Evolutionary conservation across 768 basidiomycete species (phyloP).

Genomic region (Myochromella boudieri): DNA sequence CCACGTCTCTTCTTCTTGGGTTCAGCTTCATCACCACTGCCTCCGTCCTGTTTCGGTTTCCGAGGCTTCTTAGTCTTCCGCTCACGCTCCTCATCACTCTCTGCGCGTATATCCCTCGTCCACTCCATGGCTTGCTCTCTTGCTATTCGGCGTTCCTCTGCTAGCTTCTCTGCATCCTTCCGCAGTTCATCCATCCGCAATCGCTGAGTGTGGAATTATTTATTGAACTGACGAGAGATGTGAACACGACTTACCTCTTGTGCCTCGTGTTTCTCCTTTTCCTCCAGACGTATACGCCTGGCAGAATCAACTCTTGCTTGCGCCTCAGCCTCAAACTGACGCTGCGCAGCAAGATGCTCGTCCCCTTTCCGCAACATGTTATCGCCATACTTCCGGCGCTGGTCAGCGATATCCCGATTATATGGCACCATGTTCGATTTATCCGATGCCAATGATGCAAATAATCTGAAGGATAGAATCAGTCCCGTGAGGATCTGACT

Average conservation of each 20-base stretch:
- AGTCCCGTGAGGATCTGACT: not conserved
- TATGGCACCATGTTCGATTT: constrained; percentile 73
- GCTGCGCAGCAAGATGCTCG: constrained; percentile 74
- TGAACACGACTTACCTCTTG: constrained; percentile 52
- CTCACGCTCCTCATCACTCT: constrained; percentile 81
- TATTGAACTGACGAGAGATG: not conserved
- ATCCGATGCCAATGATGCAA: constrained; percentile 80
- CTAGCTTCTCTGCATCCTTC: constrained; percentile 74
- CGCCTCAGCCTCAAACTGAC: constrained; percentile 68
- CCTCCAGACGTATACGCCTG: constrained; percentile 75
- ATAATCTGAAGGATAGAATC: constrained; percentile 52
- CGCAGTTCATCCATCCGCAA: constrained; percentile 62
- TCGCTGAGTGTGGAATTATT: constrained; percentile 38
- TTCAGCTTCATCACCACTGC: constrained; percentile 60
- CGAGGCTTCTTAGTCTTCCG: constrained; percentile 54
- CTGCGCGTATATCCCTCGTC: constrained; percentile 67
- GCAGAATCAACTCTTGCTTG: constrained; percentile 77
- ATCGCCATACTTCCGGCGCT: constrained; percentile 88
- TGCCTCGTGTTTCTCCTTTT: constrained; percentile 64
- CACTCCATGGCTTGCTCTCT: constrained; percentile 80
- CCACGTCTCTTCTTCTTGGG: constrained; percentile 72
- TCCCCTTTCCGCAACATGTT: constrained; percentile 80
- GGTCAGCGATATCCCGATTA: constrained; percentile 82
- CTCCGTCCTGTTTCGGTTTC: constrained; percentile 49
- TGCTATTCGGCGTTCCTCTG: constrained; percentile 72